phyloP scores from a whole-genome alignment of 176 grass and related monocot genomes.

The Carex scoparia region DNA sequence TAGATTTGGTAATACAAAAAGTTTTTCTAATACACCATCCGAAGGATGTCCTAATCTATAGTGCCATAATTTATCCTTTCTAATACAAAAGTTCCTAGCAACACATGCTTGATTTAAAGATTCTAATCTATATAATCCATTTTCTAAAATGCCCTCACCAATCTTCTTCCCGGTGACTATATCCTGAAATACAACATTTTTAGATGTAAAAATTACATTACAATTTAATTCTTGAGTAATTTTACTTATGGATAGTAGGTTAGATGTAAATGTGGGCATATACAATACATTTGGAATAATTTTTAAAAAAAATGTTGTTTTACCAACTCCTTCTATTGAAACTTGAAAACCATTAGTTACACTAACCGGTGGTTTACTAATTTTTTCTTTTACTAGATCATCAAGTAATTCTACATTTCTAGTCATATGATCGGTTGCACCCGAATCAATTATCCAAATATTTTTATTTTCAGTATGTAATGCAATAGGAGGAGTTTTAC shows the following conservation, averaged over 20 bases:
- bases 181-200: neutral
- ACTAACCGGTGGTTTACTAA: no score
- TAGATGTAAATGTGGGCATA: neutral
- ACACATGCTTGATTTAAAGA: no score
- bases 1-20: neutral
- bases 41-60: neutral
- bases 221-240: neutral
- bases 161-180: neutral
- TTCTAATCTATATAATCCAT: neutral
- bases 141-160: neutral
- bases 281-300: no score
- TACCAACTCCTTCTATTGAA: no score
- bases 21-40: neutral
- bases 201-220: neutral
- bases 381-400: no score
- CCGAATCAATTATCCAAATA: no score
- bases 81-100: neutral
- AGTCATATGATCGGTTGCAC: no score
- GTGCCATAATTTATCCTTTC: neutral
- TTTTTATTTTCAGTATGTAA: no score
- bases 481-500: no score
- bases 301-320: no score
- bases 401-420: no score
- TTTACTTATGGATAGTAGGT: neutral
- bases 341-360: no score